Evolutionary conservation across 148 eudicot species (phyloP).

Genomic region (Arctostaphylos glauca): DNA sequence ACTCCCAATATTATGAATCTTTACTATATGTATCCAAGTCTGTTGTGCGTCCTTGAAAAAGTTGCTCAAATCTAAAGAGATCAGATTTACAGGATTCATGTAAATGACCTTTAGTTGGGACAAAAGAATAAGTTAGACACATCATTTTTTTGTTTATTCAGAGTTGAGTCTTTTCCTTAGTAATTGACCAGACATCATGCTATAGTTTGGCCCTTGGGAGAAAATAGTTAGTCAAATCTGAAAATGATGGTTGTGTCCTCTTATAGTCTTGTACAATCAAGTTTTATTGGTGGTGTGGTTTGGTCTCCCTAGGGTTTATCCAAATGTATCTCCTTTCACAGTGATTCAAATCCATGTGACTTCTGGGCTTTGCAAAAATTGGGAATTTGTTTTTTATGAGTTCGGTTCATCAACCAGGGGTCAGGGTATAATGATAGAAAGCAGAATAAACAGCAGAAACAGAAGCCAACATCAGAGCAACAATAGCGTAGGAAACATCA

Average conservation of each 20-base stretch:
- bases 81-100: not conserved
- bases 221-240: too few relatives aligned
- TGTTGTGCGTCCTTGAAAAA: not conserved
- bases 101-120: not conserved
- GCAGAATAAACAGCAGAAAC: too few relatives aligned
- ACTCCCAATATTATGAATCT: conserved; percentile 12
- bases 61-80: not conserved
- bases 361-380: not conserved
- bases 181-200: not conserved
- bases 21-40: not conserved
- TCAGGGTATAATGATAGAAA: not conserved
- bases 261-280: too few relatives aligned
- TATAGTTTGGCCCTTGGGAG: too few relatives aligned
- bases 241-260: too few relatives aligned
- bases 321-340: not conserved
- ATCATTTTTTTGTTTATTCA: not conserved
- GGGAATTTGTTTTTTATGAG: not conserved
- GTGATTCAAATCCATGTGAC: not conserved
- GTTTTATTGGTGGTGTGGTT: not conserved
- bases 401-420: not conserved
- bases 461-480: too few relatives aligned
- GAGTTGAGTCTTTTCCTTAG: not conserved
- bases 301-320: conserved; percentile 1
- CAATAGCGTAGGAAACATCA: too few relatives aligned
- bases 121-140: not conserved